Conservation (phyloP, 108 stramenopile genomes). For the Nitzschia inconspicua region DNA sequence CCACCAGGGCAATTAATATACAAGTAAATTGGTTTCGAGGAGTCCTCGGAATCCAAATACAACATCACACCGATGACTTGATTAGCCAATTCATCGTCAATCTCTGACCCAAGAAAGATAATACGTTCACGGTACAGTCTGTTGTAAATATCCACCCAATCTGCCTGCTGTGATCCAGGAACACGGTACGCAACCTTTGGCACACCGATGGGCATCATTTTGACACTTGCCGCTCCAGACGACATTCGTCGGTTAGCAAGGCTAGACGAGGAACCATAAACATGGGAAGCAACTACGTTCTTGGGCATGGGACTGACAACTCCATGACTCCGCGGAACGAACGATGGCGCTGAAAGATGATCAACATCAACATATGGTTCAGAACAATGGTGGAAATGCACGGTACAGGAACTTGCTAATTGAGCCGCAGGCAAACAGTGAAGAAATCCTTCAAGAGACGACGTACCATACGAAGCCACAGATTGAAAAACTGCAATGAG, state of each 20-base stretch:
- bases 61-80: constrained; percentile 95
- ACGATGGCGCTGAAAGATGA: constrained; percentile 41
- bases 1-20: constrained; percentile 99
- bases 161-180: constrained; percentile 68
- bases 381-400: neutral
- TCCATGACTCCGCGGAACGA: constrained; percentile 49
- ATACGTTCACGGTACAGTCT: constrained; percentile 97
- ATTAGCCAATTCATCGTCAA: constrained; percentile 98
- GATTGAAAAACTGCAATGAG: constrained; percentile 12
- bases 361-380: neutral
- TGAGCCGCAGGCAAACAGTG: neutral
- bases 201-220: constrained; percentile 99
- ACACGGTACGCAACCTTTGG: constrained; percentile 98
- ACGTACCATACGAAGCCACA: constrained; percentile 10
- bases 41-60: constrained; percentile 95
- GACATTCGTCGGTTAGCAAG: constrained; percentile 22
- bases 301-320: constrained; percentile 50
- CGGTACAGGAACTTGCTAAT: neutral
- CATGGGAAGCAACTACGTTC: constrained; percentile 29
- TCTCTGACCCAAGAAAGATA: constrained; percentile 97
- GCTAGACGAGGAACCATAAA: constrained; percentile 7
- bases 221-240: constrained; percentile 60
- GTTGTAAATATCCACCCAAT: constrained; percentile 98
- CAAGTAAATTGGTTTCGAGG: constrained; percentile 95
- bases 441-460: neutral